Base-by-base conservation (phyloP, 805 yeast species). In the Komagataella phaffii region DNA sequence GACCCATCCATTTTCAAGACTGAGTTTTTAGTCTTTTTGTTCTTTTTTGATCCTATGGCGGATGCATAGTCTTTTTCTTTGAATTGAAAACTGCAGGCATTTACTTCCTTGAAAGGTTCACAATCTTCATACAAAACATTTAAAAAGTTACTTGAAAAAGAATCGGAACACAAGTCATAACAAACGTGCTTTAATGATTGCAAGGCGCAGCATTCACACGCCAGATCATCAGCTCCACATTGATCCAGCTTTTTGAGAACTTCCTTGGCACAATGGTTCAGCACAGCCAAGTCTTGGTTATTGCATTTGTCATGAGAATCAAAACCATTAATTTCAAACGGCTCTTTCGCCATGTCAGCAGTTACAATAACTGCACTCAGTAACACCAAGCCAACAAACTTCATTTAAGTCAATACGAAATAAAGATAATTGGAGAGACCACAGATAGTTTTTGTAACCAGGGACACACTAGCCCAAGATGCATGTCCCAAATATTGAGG, bases 171-270 rank as follows among this genome's bases (percentile, higher is more conserved):
- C 54, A 76, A 62, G 17, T 69, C 71, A 58, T 71, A 74, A 57
- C 81, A 76, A 45, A 66, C 68, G 48, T 63, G 63, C 44, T 69
- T 65, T 63, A 76, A 68, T 50, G 72, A 69, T 59, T 76, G 80
- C 43, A 77, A 64, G 7, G 81, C 80, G 61, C 80, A 75, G 55
- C 81, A 76, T 55, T 75, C 80, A 61, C 81, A 77, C 1, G 79
- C 79, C 55, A 74, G 63, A 61, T 76, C 81, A 57, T 73, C 74
- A 3, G 79, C 72, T 55, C 74, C 72, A 57, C 81, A 77, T 52
- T 68, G 74, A 56, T 75, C 77, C 53, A 76, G 64, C 54, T 65
- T 72, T 30, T 65, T 57, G 46, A 76, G 62, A 12, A 76, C 73
- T 52, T 72, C 76, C 56, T 70, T 72, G 40, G 77, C 74, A 59